These are phyloP conservation scores for Lathyrus sativus DNA, from an alignment of 306 rosid species.

Conservation along the genomic window DNA sequence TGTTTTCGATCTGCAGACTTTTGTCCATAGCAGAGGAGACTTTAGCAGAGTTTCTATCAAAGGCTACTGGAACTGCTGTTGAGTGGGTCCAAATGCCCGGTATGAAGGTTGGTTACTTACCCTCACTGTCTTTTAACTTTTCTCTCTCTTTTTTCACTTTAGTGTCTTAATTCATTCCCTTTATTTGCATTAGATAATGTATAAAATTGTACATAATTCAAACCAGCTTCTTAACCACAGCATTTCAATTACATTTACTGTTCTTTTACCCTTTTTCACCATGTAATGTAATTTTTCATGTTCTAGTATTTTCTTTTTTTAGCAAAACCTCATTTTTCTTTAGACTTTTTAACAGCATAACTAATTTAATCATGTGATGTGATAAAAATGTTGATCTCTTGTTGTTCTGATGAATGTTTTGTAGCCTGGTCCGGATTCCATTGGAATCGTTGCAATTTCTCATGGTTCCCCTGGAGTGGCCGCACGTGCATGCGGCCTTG, in stretches of 20 bases:
- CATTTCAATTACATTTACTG: neutral
- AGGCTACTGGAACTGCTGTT: conserved; percentile 99
- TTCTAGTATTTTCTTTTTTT: neutral
- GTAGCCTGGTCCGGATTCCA: conserved; percentile 99
- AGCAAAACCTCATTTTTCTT: neutral
- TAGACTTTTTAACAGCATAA: neutral
- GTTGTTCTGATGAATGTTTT: conserved; percentile 21
- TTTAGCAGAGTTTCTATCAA: conserved; percentile 99
- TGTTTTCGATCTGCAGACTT: conserved; percentile 64
- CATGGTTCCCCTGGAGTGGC: conserved; percentile 99
- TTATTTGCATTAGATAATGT: neutral
- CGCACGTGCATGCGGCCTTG: conserved; percentile 99
- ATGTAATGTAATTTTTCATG: neutral
- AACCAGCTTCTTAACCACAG: neutral
- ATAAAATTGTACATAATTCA: neutral
- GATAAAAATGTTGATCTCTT: neutral
- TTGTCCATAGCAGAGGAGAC: conserved; percentile 99
- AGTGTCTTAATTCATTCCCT: neutral
- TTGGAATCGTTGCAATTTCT: conserved; percentile 99
- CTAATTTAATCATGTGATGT: neutral
- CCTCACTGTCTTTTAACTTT: neutral
- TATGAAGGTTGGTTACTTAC: conserved; percentile 77
- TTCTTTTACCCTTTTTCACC: neutral
- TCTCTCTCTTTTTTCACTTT: neutral
- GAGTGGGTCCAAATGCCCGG: conserved; percentile 99